Conservation (phyloP, 345 rosid species). For the Citrus inodora region DNA sequence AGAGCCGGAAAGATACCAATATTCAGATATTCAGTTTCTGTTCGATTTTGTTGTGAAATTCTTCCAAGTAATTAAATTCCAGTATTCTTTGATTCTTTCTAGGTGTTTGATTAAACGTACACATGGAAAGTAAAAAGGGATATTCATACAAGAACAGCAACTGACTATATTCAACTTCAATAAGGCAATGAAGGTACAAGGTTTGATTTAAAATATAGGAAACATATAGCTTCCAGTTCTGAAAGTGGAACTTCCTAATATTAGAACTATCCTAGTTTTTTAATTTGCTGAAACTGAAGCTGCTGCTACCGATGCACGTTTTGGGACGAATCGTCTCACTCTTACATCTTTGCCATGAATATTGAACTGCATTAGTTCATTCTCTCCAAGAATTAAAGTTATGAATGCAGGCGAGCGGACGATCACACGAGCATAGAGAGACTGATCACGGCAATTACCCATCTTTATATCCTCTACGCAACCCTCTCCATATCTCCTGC, state of each 20-base stretch:
- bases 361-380: slow-evolving; percentile 2
- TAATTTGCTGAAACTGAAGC: not conserved
- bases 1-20: not conserved
- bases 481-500: slow-evolving; percentile 12
- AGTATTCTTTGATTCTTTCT: not conserved
- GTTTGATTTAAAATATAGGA: not conserved
- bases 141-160: no score
- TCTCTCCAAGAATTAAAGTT: slow-evolving; percentile 9
- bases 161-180: not conserved
- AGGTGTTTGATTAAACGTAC: not conserved
- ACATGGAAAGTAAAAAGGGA: not conserved
- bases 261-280: not conserved
- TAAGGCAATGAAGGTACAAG: not conserved
- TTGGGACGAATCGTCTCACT: slow-evolving; percentile 7
- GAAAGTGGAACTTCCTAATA: not conserved
- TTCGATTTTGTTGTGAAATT: not conserved
- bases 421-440: slow-evolving; percentile 22
- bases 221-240: not conserved
- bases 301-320: not conserved
- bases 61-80: not conserved
- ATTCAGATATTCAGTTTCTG: not conserved
- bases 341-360: slow-evolving; percentile 20
- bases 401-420: not conserved
- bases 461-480: slow-evolving; percentile 19
- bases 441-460: not conserved